phyloP scores from a whole-genome alignment of 2,329 filamentous ascomycete genomes.

The Colletotrichum musicola region DNA sequence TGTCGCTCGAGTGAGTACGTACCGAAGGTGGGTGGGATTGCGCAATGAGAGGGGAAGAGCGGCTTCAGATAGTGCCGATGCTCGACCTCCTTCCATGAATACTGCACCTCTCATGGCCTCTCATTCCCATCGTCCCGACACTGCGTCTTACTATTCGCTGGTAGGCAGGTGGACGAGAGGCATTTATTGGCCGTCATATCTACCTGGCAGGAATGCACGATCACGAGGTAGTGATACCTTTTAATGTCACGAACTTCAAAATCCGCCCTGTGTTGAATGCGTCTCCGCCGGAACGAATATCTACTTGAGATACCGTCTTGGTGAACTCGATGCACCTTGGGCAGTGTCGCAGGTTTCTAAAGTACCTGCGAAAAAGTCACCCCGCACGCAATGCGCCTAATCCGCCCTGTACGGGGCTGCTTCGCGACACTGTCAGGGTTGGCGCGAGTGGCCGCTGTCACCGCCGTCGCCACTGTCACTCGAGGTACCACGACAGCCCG shows the following conservation, averaged over 20 bases:
- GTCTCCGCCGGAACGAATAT: not conserved
- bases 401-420: conserved; percentile 8
- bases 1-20: conserved; percentile 20
- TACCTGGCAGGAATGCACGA: conserved; percentile 14
- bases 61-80: conserved; percentile 17
- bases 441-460: conserved; percentile 19
- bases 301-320: not conserved
- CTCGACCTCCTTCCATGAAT: not conserved
- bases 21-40: conserved; percentile 25
- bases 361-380: conserved; percentile 10
- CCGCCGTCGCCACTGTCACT: conserved; percentile 9
- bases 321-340: too few species aligned
- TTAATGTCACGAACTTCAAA: conserved; percentile 10
- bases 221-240: conserved; percentile 17
- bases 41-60: conserved; percentile 34
- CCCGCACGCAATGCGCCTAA: not conserved
- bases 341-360: too few species aligned
- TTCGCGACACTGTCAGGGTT: conserved; percentile 15
- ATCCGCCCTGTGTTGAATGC: not conserved
- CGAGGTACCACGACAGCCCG: conserved; percentile 6
- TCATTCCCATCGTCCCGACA: conserved; percentile 5
- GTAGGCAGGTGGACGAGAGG: conserved; percentile 7
- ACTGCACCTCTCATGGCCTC: conserved; percentile 21
- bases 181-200: conserved; percentile 22
- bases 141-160: not conserved